These are phyloP conservation scores for Aureobasidium sp. DNA, from an alignment of 2,329 filamentous ascomycete genomes.

Conservation along the genomic window DNA sequence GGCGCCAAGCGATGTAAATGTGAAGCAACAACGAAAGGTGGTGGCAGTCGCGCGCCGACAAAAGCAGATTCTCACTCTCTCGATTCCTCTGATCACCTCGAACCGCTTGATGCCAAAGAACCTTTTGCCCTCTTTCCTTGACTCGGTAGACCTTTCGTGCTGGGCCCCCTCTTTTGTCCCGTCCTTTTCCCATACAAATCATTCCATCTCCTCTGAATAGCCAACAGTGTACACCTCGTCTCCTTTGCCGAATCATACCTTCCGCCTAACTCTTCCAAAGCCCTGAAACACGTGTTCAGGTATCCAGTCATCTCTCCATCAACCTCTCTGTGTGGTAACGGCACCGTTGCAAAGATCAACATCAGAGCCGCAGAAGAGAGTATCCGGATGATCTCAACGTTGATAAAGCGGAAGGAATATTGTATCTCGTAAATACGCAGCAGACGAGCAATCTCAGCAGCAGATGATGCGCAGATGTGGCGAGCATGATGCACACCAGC, in stretches of 20 bases:
- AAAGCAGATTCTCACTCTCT: too few species aligned
- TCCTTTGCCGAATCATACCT: slow-evolving; percentile 36
- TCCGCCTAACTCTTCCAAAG: slow-evolving; percentile 36
- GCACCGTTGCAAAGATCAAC: slow-evolving; percentile 28
- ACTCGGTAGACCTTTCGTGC: not conserved
- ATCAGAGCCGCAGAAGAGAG: slow-evolving; percentile 39
- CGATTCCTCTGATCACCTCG: too few species aligned
- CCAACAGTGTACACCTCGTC: slow-evolving; percentile 16
- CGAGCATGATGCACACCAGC: slow-evolving; percentile 39
- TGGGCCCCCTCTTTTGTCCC: not conserved
- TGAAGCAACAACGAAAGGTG: too few species aligned
- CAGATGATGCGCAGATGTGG: slow-evolving; percentile 37
- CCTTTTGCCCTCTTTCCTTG: slow-evolving; percentile 9
- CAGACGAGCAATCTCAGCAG: slow-evolving; percentile 35
- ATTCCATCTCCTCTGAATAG: slow-evolving; percentile 18
- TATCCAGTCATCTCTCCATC: slow-evolving; percentile 28
- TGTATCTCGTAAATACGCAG: slow-evolving; percentile 36
- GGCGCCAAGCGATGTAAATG: too few species aligned
- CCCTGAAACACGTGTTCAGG: slow-evolving; percentile 37
- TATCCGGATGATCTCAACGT: slow-evolving; percentile 39
- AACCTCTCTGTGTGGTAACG: slow-evolving; percentile 11
- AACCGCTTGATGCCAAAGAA: too few species aligned
- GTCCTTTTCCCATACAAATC: slow-evolving; percentile 13
- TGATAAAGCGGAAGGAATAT: slow-evolving; percentile 39
- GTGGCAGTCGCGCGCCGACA: too few species aligned